Base-by-base conservation (phyloP, 2,329 filamentous ascomycete species). In the Paradendryphiella salina region DNA sequence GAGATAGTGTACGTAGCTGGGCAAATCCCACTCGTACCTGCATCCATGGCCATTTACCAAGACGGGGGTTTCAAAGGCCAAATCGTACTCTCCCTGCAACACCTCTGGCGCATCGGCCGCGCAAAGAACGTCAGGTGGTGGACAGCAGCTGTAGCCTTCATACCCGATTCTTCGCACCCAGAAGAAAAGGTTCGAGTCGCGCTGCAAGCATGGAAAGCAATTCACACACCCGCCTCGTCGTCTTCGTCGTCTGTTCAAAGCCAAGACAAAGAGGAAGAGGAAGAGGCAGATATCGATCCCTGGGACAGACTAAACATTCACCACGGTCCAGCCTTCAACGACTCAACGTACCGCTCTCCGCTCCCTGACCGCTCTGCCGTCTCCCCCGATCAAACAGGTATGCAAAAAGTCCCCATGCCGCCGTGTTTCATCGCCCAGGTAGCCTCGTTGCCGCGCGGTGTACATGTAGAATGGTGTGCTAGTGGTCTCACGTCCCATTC, bases 21-120 rank as follows among this genome's bases (percentile, higher is more conserved):
- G 0, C 94, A 97, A 73, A 96, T 99, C 41, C 90, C 93, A 1
- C 81, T 99, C 3, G 75, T 93, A 4, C 92, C 94, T 0, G 82
- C 85, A 3, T 86, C 82, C 3, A 97, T 97, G 93, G 64, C 74
- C 2, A 71, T 89, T 1, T 63, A 79, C 41, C 57, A 49, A 5
- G 55, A 61, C 1, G 47, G 33, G 5, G 73, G 73, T 5, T 82
- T 85, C 56, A 68, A 72, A 26, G 71, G 84, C 23, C 86, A 92
- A 66, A 79, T 87, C 5, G 77, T 83, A 0, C 79, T 99, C 4
- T 83, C 91, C 1, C 78, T 97, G 10, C 94, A 99, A 72, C 93
- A 97, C 72, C 82, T 97, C 18, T 92, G 87, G 85, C 85, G 93
- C 32, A 87, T 99, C 44, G 92, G 86, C 0, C 72, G 79, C 35